Conservation (phyloP, 768 basidiomycete genomes). For the Plicaturopsis crispa region DNA sequence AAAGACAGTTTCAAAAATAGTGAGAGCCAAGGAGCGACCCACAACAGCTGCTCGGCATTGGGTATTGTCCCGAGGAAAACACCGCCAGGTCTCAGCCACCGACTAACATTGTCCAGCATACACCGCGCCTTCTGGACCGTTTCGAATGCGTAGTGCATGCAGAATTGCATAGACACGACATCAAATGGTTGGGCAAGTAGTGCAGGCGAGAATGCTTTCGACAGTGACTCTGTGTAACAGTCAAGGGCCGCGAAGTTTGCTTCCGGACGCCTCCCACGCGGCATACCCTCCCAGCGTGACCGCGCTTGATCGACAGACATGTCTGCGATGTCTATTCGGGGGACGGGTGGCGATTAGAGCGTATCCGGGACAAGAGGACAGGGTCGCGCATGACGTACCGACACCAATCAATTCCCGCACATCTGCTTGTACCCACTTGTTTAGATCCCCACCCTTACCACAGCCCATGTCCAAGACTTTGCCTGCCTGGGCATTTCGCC, state of each 20-base stretch:
- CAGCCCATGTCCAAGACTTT: slow-evolving; percentile 95
- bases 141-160: slow-evolving; percentile 99
- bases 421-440: slow-evolving; percentile 88
- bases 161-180: slow-evolving; percentile 98
- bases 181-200: slow-evolving; percentile 71
- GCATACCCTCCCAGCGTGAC: slow-evolving; percentile 51
- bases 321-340: slow-evolving; percentile 69
- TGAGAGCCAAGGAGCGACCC: slow-evolving; percentile 23
- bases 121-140: slow-evolving; percentile 76
- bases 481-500: slow-evolving; percentile 32
- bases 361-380: slow-evolving; percentile 1
- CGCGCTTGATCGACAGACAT: slow-evolving; percentile 88
- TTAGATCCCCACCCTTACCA: slow-evolving; percentile 97
- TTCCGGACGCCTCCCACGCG: slow-evolving; percentile 51
- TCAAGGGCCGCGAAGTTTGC: slow-evolving; percentile 84
- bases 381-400: slow-evolving; percentile 39
- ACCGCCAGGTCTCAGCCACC: slow-evolving; percentile 76
- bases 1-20: neutral
- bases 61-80: slow-evolving; percentile 97
- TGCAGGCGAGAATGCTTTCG: slow-evolving; percentile 56
- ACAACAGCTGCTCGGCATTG: slow-evolving; percentile 81
- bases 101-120: slow-evolving; percentile 88
- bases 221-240: slow-evolving; percentile 74
- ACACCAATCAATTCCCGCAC: slow-evolving; percentile 75
- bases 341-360: slow-evolving; percentile 1